Evolutionary conservation across 495 filamentous ascomycete genomes (phyloP).

Genomic region (Aspergillus nanangensis): DNA sequence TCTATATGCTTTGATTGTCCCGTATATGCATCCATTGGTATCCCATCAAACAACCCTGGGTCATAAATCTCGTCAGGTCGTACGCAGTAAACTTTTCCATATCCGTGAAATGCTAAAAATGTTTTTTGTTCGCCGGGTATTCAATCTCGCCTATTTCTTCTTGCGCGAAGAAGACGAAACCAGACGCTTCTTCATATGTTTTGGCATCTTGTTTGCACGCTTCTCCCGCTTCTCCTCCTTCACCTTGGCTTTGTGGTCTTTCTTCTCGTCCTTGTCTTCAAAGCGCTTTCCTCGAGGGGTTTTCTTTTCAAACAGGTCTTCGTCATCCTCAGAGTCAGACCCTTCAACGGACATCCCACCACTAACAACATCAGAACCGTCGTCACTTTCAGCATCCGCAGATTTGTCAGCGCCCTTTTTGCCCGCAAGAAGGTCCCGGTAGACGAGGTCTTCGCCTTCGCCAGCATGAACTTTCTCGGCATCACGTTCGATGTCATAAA

Average conservation of each 20-base stretch:
- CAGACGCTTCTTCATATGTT: slow-evolving; percentile 76
- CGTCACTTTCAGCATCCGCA: slow-evolving; percentile 28
- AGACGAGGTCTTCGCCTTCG: slow-evolving; percentile 68
- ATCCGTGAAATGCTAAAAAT: background rate
- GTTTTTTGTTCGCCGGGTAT: too few relatives aligned
- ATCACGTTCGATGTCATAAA: slow-evolving; percentile 93
- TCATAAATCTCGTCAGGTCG: slow-evolving; percentile 16
- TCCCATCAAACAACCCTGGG: slow-evolving; percentile 4
- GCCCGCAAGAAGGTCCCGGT: slow-evolving; percentile 72
- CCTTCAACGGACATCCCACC: slow-evolving; percentile 38
- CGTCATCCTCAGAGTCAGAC: slow-evolving; percentile 45
- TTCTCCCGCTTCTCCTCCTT: slow-evolving; percentile 94
- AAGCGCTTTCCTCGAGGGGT: slow-evolving; percentile 81
- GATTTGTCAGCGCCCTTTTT: slow-evolving; percentile 48
- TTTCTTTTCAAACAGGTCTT: slow-evolving; percentile 57
- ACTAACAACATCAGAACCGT: slow-evolving; percentile 45
- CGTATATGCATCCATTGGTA: slow-evolving; percentile 10
- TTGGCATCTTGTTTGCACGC: slow-evolving; percentile 91
- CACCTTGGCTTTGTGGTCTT: slow-evolving; percentile 80
- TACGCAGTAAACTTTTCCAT: slow-evolving; percentile 4
- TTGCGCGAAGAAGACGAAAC: slow-evolving; percentile 37
- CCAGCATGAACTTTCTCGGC: slow-evolving; percentile 70
- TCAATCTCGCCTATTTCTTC: slow-evolving; percentile 46
- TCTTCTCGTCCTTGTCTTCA: slow-evolving; percentile 86
- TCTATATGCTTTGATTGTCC: slow-evolving; percentile 5